These are phyloP conservation scores for Mycena chlorophos DNA, from an alignment of 768 basidiomycete species.

Conservation along the genomic window DNA sequence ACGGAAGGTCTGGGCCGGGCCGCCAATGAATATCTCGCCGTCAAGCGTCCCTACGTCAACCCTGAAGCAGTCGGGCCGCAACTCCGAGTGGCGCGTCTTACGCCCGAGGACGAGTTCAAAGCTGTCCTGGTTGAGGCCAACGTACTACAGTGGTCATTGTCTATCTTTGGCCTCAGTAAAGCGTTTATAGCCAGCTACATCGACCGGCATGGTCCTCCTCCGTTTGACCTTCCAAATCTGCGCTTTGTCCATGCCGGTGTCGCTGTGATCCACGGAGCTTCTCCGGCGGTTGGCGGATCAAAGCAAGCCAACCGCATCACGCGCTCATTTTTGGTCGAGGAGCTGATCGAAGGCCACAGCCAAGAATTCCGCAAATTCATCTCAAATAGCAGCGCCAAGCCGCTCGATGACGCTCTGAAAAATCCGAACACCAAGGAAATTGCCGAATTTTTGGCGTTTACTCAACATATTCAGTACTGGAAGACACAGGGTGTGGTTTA, in stretches of 20 bases:
- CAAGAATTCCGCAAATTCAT: not conserved
- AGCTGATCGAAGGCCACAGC: not conserved
- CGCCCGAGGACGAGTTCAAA: constrained; percentile 43
- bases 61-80: too few species aligned
- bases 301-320: not conserved
- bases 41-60: too few species aligned
- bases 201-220: not conserved
- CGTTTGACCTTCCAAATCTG: not conserved
- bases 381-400: not conserved
- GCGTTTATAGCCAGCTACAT: not conserved
- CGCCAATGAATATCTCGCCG: too few species aligned
- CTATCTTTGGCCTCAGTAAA: not conserved
- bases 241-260: not conserved
- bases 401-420: not conserved
- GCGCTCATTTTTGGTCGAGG: not conserved
- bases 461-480: constrained; percentile 21
- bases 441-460: constrained; percentile 20
- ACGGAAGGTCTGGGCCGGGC: too few species aligned
- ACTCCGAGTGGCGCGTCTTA: constrained; percentile 30
- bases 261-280: not conserved
- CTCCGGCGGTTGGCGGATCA: not conserved
- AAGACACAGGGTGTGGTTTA: constrained; percentile 16
- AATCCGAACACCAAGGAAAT: not conserved
- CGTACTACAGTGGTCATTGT: constrained; percentile 1
- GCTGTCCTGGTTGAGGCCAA: constrained; percentile 38